Base-by-base conservation (phyloP, 805 yeast species). In the Metschnikowia colocasiae region DNA sequence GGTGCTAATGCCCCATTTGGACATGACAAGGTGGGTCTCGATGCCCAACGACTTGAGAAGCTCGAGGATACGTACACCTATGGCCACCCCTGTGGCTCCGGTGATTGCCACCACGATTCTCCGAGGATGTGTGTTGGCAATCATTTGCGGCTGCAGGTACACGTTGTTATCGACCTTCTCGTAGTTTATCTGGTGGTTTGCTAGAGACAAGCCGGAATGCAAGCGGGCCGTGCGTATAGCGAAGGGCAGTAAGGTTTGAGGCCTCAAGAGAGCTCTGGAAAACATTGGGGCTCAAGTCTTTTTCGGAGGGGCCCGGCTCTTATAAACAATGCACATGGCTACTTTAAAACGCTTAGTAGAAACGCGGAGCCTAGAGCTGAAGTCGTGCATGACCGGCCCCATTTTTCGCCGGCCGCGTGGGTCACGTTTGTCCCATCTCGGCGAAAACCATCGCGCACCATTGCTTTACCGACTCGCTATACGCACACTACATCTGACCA, bases 1-100 rank as follows among this genome's bases (percentile, higher is more conserved):
- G 10, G 65, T 60, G 5, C 61, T 60, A 3, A 53, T 50, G 16
- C 61, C 65, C 65, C 65, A 61, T 45, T 61, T 61, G 9, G 64
- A 60, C 26, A 61, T 49, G 15, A 61, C 53, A 5, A 61, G 44
- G 48, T 60, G 63, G 1, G 60, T 59, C 36, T 61, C 64, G 20
- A 59, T 39, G 30, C 44, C 42, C 31, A 50, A n/a, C 4, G 48
- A 42, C 31, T 51, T 47, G 26, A 59, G 47, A 13, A 55, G 42
- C 36, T 60, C 52, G 2, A 59, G 50, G 25, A 61, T 50, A n/a
- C 58, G 48, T 12, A 60, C 52, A 6, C 60, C 63, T 4, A 60
- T 30, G 1, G 54, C 56, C 16, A 58, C 55, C 16, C 65, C 64
- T 6, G 64, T 60, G 9, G 64, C 64, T 0, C 64, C 64, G 1